Percentiles rank a stretch among this genome's conserved stretches.
These are phyloP conservation scores for Rhynchospora breviuscula DNA, from an alignment of 176 grass and related monocot species.

Conservation along the genomic window DNA sequence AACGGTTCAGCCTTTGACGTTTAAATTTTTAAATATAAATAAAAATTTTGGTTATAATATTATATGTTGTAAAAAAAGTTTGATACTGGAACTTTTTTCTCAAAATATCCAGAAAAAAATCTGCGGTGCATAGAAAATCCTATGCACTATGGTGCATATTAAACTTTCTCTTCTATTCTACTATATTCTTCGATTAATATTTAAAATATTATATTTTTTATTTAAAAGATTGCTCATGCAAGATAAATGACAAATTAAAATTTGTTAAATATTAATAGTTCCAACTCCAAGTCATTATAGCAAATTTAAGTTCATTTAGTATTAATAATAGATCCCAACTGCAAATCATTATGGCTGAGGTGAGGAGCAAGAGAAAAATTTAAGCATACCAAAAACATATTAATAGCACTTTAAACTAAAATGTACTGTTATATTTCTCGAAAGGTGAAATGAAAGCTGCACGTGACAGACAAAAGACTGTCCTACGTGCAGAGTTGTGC, in stretches of 20 bases:
- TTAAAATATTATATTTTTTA: neutral
- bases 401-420: neutral
- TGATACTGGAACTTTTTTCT: no score
- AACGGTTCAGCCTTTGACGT: no score
- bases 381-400: neutral
- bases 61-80: no score
- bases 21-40: no score
- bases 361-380: neutral
- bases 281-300: neutral
- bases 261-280: neutral
- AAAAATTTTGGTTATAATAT: no score
- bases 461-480: conserved; percentile 25
- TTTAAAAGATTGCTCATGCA: neutral
- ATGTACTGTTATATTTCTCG: neutral
- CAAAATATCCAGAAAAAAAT: no score
- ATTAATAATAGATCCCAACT: neutral
- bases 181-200: no score
- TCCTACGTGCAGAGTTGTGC: conserved; percentile 20
- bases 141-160: no score
- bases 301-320: neutral
- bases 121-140: no score
- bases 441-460: neutral
- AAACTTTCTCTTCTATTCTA: no score
- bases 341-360: neutral
- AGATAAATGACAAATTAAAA: neutral